These are phyloP conservation scores for Dispira simplex DNA, from an alignment of 192 early-diverging fungal species.

Conservation along the genomic window DNA sequence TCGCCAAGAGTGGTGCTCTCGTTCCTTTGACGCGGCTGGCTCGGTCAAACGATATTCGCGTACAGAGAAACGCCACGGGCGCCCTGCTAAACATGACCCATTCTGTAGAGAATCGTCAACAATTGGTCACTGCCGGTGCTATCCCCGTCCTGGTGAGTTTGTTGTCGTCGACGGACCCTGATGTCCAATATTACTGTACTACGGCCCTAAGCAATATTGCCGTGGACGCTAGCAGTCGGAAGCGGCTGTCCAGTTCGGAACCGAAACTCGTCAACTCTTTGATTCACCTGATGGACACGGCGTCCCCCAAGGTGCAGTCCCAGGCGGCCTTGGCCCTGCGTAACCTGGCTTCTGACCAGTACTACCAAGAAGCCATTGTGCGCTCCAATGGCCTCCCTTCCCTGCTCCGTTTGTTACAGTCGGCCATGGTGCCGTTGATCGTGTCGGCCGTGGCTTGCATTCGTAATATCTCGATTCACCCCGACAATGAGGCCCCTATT, in stretches of 20 bases:
- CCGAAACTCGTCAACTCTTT: constrained; percentile 54
- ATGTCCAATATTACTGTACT: constrained; percentile 82
- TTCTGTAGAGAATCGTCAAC: constrained; percentile 64
- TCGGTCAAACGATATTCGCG: constrained; percentile 62
- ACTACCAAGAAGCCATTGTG: constrained; percentile 79
- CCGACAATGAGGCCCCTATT: constrained; percentile 70
- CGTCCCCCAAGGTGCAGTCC: constrained; percentile 68
- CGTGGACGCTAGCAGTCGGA: constrained; percentile 54
- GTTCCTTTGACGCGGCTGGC: constrained; percentile 57
- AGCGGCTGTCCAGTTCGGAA: constrained; percentile 53
- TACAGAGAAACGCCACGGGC: constrained; percentile 81
- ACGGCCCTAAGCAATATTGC: constrained; percentile 84
- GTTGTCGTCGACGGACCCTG: constrained; percentile 56
- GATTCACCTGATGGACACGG: constrained; percentile 61
- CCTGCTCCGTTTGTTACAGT: constrained; percentile 56
- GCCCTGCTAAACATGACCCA: constrained; percentile 90
- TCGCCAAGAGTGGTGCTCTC: constrained; percentile 71
- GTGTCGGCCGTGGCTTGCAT: constrained; percentile 76
- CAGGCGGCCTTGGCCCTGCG: constrained; percentile 78
- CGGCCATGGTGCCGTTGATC: constrained; percentile 55
- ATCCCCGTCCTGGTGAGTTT: constrained; percentile 69
- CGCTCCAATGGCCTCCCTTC: constrained; percentile 53
- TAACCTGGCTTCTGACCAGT: constrained; percentile 59
- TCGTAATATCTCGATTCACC: constrained; percentile 81
- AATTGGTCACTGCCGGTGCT: constrained; percentile 66